A percentile compares a stretch with the other conserved stretches of the same genome.
Conservation (phyloP, 108 stramenopile species). For the Parmales sp. region DNA sequence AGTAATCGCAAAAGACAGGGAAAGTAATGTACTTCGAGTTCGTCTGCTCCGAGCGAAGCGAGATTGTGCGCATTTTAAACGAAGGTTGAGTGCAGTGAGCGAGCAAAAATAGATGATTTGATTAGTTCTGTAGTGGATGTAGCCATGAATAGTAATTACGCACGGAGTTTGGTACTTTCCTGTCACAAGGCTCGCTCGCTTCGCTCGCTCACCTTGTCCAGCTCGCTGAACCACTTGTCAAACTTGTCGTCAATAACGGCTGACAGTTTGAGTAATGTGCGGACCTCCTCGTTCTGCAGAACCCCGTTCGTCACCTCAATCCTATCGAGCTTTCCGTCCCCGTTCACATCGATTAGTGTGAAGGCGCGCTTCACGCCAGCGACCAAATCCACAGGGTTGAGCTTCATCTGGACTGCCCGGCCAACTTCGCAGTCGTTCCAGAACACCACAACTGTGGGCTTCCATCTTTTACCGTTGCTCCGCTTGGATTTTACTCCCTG, state of each 20-base stretch:
- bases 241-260: neutral
- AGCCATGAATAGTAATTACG: too few species aligned
- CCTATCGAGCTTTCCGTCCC: neutral
- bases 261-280: neutral
- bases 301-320: constrained; percentile 6
- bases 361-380: neutral
- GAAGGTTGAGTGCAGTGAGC: too few species aligned
- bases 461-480: neutral
- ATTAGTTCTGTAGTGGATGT: too few species aligned
- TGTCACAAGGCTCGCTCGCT: too few species aligned
- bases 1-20: neutral
- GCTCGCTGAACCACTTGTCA: neutral
- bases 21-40: neutral
- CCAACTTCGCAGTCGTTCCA: neutral
- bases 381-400: neutral
- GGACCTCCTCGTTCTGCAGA: neutral
- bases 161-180: too few species aligned
- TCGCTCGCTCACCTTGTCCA: neutral
- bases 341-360: neutral
- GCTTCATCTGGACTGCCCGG: neutral
- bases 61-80: too few species aligned
- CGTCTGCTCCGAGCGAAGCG: too few species aligned
- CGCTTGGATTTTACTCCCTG: neutral
- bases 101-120: too few species aligned
- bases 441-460: neutral